These are phyloP conservation scores for Solanum pimpinellifolium DNA, from an alignment of 257 asterid species.

Conservation along the genomic window DNA sequence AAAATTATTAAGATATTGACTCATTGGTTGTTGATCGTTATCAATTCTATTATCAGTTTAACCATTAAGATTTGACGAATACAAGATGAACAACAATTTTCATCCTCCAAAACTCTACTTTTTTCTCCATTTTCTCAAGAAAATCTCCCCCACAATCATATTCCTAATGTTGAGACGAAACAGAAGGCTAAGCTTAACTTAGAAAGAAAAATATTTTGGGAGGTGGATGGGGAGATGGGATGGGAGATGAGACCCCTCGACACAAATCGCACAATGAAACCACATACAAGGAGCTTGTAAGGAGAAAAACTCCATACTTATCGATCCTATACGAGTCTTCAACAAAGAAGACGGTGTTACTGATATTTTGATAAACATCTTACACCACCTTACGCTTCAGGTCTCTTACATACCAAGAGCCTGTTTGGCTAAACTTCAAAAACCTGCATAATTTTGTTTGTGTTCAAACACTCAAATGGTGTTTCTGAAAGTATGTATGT, in stretches of 20 bases:
- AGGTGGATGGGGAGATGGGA: not conserved
- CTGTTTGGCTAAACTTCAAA: not conserved
- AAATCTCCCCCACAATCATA: not conserved
- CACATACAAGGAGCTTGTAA: not conserved
- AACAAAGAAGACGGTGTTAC: not conserved
- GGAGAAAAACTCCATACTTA: not conserved
- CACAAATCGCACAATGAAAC: not conserved
- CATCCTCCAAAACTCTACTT: too few relatives aligned
- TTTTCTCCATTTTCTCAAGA: not conserved
- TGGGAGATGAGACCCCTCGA: not conserved
- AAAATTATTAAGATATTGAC: too few relatives aligned
- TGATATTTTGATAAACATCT: not conserved
- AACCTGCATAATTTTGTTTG: too few relatives aligned
- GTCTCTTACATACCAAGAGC: not conserved
- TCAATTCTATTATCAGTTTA: too few relatives aligned
- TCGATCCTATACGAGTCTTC: not conserved
- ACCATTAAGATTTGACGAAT: too few relatives aligned
- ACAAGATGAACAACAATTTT: too few relatives aligned
- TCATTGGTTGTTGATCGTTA: too few relatives aligned
- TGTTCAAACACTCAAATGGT: too few relatives aligned
- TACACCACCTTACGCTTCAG: not conserved
- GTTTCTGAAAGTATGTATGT: not conserved
- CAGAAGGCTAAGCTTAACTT: not conserved
- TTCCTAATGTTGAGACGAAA: not conserved
- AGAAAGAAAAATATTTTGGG: not conserved